phyloP scores from a whole-genome alignment of 805 yeast species.

The Starmerella bombicola region DNA sequence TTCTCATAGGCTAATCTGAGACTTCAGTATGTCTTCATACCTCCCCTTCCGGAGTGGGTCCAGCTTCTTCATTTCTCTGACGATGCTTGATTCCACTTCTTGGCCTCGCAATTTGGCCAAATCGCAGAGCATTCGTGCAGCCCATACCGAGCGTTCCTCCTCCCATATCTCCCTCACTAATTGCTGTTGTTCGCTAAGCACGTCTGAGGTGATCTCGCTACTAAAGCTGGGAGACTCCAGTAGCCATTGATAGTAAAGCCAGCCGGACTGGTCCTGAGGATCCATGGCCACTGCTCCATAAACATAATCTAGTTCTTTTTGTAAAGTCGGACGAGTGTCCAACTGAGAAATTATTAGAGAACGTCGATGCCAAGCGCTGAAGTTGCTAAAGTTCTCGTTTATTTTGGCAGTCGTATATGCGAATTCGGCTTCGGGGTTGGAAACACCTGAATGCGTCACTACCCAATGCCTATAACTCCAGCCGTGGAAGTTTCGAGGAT shows the following conservation, averaged over 20 bases:
- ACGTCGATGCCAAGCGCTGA: constrained; percentile 92
- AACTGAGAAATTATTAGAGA: constrained; percentile 51
- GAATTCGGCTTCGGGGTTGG: constrained; percentile 38
- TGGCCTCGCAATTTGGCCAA: not conserved
- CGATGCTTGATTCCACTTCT: constrained; percentile 5
- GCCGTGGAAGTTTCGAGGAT: constrained; percentile 82
- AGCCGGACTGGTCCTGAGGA: constrained; percentile 85
- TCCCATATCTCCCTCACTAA: constrained; percentile 25
- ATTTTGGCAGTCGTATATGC: constrained; percentile 67
- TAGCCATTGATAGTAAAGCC: constrained; percentile 84
- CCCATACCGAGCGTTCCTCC: constrained; percentile 15
- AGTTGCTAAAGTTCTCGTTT: constrained; percentile 75
- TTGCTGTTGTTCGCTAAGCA: constrained; percentile 60
- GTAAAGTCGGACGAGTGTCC: constrained; percentile 27
- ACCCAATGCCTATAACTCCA: constrained; percentile 87
- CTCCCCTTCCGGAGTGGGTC: constrained; percentile 25
- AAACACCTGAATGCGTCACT: constrained; percentile 25
- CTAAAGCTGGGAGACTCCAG: constrained; percentile 34
- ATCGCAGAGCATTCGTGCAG: constrained; percentile 10
- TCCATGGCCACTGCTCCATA: constrained; percentile 84
- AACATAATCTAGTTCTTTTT: constrained; percentile 51
- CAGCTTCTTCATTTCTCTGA: constrained; percentile 27
- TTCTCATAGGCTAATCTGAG: too few relatives aligned
- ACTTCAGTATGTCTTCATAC: constrained; percentile 15
- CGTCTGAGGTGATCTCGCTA: constrained; percentile 39